Percentiles rank a stretch among this genome's conserved stretches.
Conservation (phyloP, 768 basidiomycete species). For the Psilocybe subaeruginosa region DNA sequence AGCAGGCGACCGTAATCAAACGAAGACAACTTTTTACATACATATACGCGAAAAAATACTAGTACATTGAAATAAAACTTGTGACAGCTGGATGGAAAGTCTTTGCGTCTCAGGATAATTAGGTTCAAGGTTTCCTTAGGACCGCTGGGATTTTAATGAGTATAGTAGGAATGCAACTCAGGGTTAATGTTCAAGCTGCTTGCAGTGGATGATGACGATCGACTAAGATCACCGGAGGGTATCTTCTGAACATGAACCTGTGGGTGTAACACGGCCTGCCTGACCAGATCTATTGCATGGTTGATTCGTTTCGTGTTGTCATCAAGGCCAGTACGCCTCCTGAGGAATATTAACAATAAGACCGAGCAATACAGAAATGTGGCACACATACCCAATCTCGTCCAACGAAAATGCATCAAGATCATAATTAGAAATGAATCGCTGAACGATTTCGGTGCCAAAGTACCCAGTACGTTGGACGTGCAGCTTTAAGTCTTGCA, state of each 20-base stretch:
- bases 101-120: too few relatives aligned
- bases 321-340: background rate
- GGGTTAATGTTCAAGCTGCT: too few relatives aligned
- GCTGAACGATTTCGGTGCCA: background rate
- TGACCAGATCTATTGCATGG: background rate
- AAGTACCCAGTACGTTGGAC: conserved; percentile 1
- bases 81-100: too few relatives aligned
- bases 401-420: background rate
- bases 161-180: too few relatives aligned
- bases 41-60: too few relatives aligned
- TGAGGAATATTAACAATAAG: background rate
- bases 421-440: conserved; percentile 1
- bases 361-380: background rate
- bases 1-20: too few relatives aligned
- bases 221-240: too few relatives aligned
- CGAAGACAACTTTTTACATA: too few relatives aligned
- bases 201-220: too few relatives aligned
- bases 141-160: too few relatives aligned
- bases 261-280: background rate
- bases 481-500: background rate
- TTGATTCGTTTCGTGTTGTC: background rate
- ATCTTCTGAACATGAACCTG: background rate
- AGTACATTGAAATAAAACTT: too few relatives aligned
- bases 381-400: background rate
- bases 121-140: too few relatives aligned